These are phyloP conservation scores for Trematosphaeria pertusa DNA, from an alignment of 2,329 filamentous ascomycete species.

Conservation along the genomic window DNA sequence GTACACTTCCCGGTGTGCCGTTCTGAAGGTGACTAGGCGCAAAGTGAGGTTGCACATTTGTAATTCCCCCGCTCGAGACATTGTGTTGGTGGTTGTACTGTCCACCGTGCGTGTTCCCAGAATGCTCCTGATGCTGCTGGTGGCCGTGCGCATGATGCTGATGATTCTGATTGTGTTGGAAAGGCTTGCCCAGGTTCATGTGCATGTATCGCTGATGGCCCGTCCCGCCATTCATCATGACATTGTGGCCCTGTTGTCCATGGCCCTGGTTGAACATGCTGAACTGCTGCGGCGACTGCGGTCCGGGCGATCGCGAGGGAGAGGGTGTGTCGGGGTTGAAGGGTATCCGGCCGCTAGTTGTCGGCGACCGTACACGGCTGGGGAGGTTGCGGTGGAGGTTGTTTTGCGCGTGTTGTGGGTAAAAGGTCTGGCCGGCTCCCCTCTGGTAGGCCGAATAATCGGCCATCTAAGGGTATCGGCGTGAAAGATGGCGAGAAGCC, in stretches of 20 bases:
- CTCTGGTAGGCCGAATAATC: constrained; percentile 69
- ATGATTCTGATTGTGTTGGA: constrained; percentile 63
- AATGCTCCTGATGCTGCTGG: constrained; percentile 67
- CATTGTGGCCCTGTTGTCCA: constrained; percentile 72
- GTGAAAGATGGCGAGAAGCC: constrained; percentile 27
- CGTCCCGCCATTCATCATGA: constrained; percentile 76
- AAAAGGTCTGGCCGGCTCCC: constrained; percentile 67
- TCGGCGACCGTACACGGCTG: constrained; percentile 56
- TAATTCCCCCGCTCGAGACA: constrained; percentile 66
- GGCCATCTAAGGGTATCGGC: constrained; percentile 65
- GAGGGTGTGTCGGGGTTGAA: constrained; percentile 61
- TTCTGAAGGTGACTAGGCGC: constrained; percentile 66
- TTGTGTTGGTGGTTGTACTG: constrained; percentile 69
- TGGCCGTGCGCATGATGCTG: constrained; percentile 62
- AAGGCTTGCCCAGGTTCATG: constrained; percentile 73
- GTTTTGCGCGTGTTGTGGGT: constrained; percentile 60
- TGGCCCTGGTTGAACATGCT: constrained; percentile 76
- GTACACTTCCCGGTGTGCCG: constrained; percentile 62
- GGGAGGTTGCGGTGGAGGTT: constrained; percentile 54
- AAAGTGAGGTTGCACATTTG: constrained; percentile 70
- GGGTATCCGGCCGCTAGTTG: constrained; percentile 52
- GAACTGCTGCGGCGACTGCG: constrained; percentile 57
- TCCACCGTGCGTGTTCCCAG: constrained; percentile 55
- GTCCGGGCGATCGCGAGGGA: constrained; percentile 64
- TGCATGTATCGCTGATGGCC: constrained; percentile 63